Conservation (phyloP, 208 protist genomes). For the Entamoeba invadens region DNA sequence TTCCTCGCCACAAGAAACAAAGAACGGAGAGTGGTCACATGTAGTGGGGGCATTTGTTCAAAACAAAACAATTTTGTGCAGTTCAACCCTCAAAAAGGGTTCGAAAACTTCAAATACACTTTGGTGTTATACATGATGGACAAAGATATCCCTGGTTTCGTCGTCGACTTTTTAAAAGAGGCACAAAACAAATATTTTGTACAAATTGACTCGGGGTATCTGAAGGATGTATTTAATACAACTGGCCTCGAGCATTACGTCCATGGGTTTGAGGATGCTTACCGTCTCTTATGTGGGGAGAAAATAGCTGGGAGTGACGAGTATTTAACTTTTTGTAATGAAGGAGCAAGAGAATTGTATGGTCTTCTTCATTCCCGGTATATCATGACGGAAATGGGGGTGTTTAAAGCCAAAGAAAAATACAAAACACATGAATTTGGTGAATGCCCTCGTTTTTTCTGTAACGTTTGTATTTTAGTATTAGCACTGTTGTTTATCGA, state of each 20-base stretch:
- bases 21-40: too few relatives aligned
- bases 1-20: too few relatives aligned
- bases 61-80: too few relatives aligned
- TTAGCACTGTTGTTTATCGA: background rate
- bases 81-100: background rate
- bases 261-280: background rate
- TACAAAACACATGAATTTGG: conserved; percentile 28
- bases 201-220: background rate
- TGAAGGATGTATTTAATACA: background rate
- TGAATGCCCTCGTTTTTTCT: conserved; percentile 21
- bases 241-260: background rate
- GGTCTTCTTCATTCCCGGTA: conserved; percentile 28
- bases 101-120: background rate
- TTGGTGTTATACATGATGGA: background rate
- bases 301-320: background rate
- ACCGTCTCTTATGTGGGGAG: background rate
- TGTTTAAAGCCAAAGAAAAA: conserved; percentile 13
- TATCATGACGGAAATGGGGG: conserved; percentile 17
- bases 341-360: conserved; percentile 21
- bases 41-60: too few relatives aligned
- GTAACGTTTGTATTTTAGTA: conserved; percentile 2
- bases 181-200: background rate
- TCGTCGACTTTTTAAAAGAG: background rate
- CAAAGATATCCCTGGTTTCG: background rate
- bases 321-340: background rate